Evolutionary conservation across 1,139 yeast species (phyloP).

Genomic region (Candida glucosophila): DNA sequence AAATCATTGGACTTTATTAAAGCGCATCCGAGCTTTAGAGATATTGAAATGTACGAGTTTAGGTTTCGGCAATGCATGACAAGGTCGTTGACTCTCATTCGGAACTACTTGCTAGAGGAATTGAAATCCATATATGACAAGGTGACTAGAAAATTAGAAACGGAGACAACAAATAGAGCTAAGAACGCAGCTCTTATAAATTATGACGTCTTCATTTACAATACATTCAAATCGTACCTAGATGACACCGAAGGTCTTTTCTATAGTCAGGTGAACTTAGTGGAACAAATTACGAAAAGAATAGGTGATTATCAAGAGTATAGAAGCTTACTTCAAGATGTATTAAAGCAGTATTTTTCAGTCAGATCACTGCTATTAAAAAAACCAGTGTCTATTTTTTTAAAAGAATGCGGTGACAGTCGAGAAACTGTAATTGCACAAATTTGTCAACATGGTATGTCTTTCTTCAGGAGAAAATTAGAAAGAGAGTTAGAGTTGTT

Average conservation of each 20-base stretch:
- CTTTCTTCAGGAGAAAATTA: constrained; percentile 49
- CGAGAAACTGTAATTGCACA: too few relatives aligned
- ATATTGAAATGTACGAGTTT: constrained; percentile 60
- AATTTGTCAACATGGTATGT: constrained; percentile 49
- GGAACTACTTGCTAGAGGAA: constrained; percentile 53
- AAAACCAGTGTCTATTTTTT: constrained; percentile 35
- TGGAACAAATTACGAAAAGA: constrained; percentile 43
- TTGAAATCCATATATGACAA: constrained; percentile 20
- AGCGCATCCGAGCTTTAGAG: constrained; percentile 46
- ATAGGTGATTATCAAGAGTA: constrained; percentile 45
- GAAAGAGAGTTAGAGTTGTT: constrained; percentile 57
- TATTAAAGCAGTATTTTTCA: constrained; percentile 54
- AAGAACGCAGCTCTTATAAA: too few relatives aligned
- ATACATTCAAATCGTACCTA: constrained; percentile 36
- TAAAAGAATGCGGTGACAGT: too few relatives aligned
- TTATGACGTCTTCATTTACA: constrained; percentile 36
- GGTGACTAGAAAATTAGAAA: neutral
- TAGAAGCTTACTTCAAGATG: constrained; percentile 59
- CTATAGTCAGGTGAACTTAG: constrained; percentile 33
- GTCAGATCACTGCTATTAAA: constrained; percentile 42
- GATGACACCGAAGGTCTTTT: constrained; percentile 12
- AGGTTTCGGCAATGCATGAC: constrained; percentile 82
- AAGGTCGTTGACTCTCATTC: constrained; percentile 67
- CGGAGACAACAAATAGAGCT: too few relatives aligned
- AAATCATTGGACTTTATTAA: constrained; percentile 31